A percentile compares a stretch with the other conserved stretches of the same genome.
Conservation (phyloP, 768 basidiomycete species). For the Auricularia sp. region DNA sequence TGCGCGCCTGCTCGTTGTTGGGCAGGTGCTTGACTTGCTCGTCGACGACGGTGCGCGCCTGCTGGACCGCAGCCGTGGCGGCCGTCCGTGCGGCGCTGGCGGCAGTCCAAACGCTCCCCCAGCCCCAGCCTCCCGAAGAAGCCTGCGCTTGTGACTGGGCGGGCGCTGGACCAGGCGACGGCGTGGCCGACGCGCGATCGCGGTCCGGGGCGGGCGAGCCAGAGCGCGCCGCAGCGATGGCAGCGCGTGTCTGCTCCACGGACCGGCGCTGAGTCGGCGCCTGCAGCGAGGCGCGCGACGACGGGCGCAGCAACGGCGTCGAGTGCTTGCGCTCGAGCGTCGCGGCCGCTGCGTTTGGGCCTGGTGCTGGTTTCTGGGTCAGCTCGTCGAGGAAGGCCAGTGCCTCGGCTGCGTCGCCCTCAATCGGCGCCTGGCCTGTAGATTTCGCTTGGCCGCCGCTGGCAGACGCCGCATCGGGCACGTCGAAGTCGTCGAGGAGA, state of each 20-base stretch:
- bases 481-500: slow-evolving; percentile 91
- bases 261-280: slow-evolving; percentile 40
- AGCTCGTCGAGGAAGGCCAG: slow-evolving; percentile 93
- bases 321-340: neutral
- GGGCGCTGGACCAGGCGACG: slow-evolving; percentile 24
- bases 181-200: slow-evolving; percentile 29
- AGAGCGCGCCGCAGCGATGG: slow-evolving; percentile 11
- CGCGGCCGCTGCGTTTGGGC: neutral
- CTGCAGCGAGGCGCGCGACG: slow-evolving; percentile 25
- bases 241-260: slow-evolving; percentile 30
- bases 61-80: slow-evolving; percentile 76
- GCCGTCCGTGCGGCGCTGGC: slow-evolving; percentile 58
- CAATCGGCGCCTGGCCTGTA: slow-evolving; percentile 20
- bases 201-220: slow-evolving; percentile 8
- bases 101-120: slow-evolving; percentile 64
- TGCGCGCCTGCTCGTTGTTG: slow-evolving; percentile 77
- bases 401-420: slow-evolving; percentile 70
- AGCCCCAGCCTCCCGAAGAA: slow-evolving; percentile 63
- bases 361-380: slow-evolving; percentile 53
- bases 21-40: slow-evolving; percentile 86
- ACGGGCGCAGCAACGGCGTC: neutral
- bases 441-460: slow-evolving; percentile 5
- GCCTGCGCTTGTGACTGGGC: slow-evolving; percentile 14
- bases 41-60: slow-evolving; percentile 81
- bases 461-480: slow-evolving; percentile 29